Base-by-base conservation (phyloP, 2,329 filamentous ascomycete species). In the Cryphonectria parasitica region DNA sequence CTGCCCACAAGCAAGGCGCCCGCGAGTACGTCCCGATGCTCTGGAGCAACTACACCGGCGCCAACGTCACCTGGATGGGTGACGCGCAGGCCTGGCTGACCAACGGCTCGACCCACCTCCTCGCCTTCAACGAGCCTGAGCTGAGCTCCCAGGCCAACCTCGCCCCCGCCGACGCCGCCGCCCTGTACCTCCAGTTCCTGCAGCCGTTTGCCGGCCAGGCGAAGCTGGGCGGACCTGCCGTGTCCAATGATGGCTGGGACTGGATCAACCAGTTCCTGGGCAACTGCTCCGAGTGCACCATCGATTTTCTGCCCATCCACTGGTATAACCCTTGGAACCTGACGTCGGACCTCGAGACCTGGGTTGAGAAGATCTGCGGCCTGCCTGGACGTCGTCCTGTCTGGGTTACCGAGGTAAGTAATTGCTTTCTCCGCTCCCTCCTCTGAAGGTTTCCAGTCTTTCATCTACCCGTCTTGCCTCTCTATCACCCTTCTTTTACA, bases 281-380 rank as follows among this genome's bases (percentile, higher is more conserved):
- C n/a, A 74, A 76, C 8, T 86, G 84, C 77, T 74, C 73, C 19
- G 77, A 74, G 60, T 85, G 82, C 79, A 78, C 77, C 15, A 81
- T 86, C 64, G 82, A 85, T 75, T 82, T 81, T 72, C 73, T 85
- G 69, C 78, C 80, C 73, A 78, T 85, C 49, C 84, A 86, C 74
- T 86, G 83, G 83, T 86, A 86, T 72, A 81, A 82, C 69, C 73
- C 75, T 41, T 77, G 77, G 54, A 74, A 75, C 61, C 77, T 80
- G 71, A 75, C 77, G 10, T 74, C 74, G 3, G 82, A 83, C 76
- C 83, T 86, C 78, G 80, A 84, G 77, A 68, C 75, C 66, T 82
- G 84, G 75, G 75, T 85, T 58, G 68, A 77, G 31, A 75, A 80
- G n/a, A 81, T 83, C 39, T 79, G 80, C 69, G 71, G 71, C 17